Percentiles rank a stretch among this genome's conserved stretches.
Conservation (phyloP, 202 grass and related monocot genomes). For the Thinopyrum obtusiflorum region DNA sequence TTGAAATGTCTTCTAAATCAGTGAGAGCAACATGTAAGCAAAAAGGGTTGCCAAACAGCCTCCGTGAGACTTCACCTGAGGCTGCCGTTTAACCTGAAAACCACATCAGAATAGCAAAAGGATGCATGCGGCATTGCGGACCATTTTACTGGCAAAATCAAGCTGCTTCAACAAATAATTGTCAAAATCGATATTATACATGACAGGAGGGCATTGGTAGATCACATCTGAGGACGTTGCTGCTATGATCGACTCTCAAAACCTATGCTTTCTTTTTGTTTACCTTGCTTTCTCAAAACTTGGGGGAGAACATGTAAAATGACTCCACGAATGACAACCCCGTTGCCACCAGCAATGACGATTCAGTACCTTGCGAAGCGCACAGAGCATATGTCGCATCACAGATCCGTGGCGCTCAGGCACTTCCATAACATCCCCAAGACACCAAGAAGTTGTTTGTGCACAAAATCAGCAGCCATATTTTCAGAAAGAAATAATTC, state of each 20-base stretch:
- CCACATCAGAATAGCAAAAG: constrained; percentile 17
- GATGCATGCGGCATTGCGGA: neutral
- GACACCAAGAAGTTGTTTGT: constrained; percentile 29
- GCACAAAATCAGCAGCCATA: constrained; percentile 6
- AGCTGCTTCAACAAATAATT: constrained; percentile 35
- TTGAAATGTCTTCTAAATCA: neutral
- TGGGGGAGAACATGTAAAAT: neutral
- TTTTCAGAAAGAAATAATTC: constrained; percentile 14
- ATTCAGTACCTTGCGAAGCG: constrained; percentile 16
- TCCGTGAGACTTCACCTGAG: neutral
- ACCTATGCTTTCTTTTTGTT: constrained; percentile 2
- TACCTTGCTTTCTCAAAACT: constrained; percentile 49
- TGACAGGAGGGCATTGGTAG: neutral
- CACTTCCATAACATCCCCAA: constrained; percentile 1
- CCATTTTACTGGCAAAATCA: constrained; percentile 8
- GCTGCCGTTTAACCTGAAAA: neutral
- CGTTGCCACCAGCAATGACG: neutral
- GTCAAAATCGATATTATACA: constrained; percentile 38
- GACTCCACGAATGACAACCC: neutral
- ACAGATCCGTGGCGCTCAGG: constrained; percentile 3
- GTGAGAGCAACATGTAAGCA: neutral
- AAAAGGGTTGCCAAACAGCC: constrained; percentile 31
- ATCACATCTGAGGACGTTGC: constrained; percentile 24
- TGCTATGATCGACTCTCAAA: constrained; percentile 31
- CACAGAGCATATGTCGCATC: neutral